phyloP scores from a whole-genome alignment of 176 grass and related monocot genomes.

The Guadua angustifolia region DNA sequence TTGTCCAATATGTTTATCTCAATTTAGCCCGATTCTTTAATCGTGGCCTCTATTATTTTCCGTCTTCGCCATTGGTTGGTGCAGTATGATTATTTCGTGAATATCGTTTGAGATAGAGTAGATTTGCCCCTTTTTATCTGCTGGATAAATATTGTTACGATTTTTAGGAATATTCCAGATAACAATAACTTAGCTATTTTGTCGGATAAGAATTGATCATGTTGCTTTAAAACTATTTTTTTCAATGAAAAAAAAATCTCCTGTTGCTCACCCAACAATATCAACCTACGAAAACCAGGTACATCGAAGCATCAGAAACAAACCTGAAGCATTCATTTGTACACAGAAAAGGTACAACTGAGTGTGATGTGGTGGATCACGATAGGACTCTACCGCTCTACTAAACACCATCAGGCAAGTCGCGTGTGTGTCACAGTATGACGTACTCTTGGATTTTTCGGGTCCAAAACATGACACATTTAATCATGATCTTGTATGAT shows the following conservation, averaged over 20 bases:
- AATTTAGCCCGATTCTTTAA: too few relatives aligned
- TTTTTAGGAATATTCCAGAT: background rate
- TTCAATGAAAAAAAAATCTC: background rate
- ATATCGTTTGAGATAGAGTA: background rate
- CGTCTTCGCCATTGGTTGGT: too few relatives aligned
- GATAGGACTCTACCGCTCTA: conserved; percentile 21
- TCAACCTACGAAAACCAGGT: background rate
- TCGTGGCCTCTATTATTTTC: too few relatives aligned
- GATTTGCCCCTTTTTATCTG: background rate
- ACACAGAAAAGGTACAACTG: background rate
- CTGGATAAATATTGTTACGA: background rate
- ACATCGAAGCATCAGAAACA: background rate
- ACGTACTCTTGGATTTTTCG: conserved; percentile 8
- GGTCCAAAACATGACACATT: conserved; percentile 31
- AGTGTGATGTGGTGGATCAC: conserved; percentile 21
- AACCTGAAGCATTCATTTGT: conserved; percentile 2
- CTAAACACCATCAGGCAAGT: conserved; percentile 32
- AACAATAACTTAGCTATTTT: background rate
- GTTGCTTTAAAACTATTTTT: background rate
- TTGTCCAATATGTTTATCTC: too few relatives aligned
- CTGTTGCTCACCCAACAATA: background rate
- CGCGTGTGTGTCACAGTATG: conserved; percentile 18
- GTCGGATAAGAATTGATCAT: background rate
- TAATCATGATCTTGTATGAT: conserved; percentile 30
- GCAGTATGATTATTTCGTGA: background rate